These are phyloP conservation scores for Metschnikowia noctiluminum DNA, from an alignment of 805 yeast genomes.

Conservation along the genomic window DNA sequence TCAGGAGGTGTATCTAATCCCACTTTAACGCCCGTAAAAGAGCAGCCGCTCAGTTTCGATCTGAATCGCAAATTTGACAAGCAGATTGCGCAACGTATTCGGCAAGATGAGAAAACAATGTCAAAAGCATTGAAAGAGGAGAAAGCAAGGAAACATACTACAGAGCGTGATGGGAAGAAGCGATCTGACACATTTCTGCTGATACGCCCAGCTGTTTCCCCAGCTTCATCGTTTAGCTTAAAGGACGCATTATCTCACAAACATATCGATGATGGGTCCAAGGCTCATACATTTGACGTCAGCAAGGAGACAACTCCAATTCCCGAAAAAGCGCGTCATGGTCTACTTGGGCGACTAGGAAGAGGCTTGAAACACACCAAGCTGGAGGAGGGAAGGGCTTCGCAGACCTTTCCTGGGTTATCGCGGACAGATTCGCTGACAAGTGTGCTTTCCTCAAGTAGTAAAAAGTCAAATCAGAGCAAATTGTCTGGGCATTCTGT, in stretches of 20 bases:
- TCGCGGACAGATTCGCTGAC: conserved; percentile 16
- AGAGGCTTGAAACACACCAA: conserved; percentile 13
- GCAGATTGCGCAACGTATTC: conserved; percentile 30
- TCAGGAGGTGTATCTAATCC: neutral
- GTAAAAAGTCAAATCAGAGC: conserved; percentile 17
- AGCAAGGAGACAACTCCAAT: neutral
- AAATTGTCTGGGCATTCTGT: conserved; percentile 3
- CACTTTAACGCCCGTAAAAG: conserved; percentile 30
- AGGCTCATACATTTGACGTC: conserved; percentile 11
- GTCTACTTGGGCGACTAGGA: conserved; percentile 20
- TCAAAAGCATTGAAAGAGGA: conserved; percentile 17
- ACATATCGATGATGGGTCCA: conserved; percentile 4
- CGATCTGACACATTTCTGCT: conserved; percentile 7
- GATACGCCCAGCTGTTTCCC: conserved; percentile 7
- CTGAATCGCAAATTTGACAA: conserved; percentile 30
- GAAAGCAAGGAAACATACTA: conserved; percentile 7
- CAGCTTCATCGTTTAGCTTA: conserved; percentile 4
- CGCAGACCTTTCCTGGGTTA: conserved; percentile 5
- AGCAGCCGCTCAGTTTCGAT: conserved; percentile 17
- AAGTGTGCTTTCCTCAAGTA: conserved; percentile 21
- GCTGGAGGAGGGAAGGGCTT: conserved; percentile 5
- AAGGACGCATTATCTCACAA: neutral
- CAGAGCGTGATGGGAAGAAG: conserved; percentile 14
- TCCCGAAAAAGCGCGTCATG: conserved; percentile 1
- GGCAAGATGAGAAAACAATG: conserved; percentile 29